Evolutionary conservation across 2,329 filamentous ascomycete species (phyloP).

Genomic region (Talaromyces sp.): DNA sequence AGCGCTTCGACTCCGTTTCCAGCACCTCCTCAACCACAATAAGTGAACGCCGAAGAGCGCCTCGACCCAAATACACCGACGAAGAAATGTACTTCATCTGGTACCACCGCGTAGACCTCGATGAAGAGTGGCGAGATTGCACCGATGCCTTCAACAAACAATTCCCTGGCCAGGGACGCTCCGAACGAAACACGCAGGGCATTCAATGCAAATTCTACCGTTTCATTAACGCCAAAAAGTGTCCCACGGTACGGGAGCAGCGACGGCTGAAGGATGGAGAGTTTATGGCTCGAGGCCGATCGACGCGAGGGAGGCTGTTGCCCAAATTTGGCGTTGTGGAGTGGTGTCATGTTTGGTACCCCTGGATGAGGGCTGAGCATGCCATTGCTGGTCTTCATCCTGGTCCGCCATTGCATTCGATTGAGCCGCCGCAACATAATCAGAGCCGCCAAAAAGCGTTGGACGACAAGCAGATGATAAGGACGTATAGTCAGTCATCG

Average conservation of each 20-base stretch:
- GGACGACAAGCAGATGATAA: slow-evolving; percentile 6
- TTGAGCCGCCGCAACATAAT: slow-evolving; percentile 3
- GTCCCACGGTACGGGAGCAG: slow-evolving; percentile 45
- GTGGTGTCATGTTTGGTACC: slow-evolving; percentile 40
- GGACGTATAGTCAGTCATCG: slow-evolving; percentile 14
- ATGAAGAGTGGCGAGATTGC: slow-evolving; percentile 47
- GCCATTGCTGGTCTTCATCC: slow-evolving; percentile 18
- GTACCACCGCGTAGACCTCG: slow-evolving; percentile 48
- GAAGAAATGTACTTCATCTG: slow-evolving; percentile 51
- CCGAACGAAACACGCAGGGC: slow-evolving; percentile 36
- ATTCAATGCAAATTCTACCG: slow-evolving; percentile 52
- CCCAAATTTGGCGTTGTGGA: slow-evolving; percentile 42
- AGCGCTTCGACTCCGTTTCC: slow-evolving; percentile 42
- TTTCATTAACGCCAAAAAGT: slow-evolving; percentile 45
- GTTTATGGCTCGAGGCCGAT: slow-evolving; percentile 33
- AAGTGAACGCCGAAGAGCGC: slow-evolving; percentile 38
- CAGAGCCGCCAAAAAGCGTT: not conserved
- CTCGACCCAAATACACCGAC: slow-evolving; percentile 46
- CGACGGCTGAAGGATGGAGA: slow-evolving; percentile 39
- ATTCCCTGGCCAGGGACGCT: slow-evolving; percentile 40
- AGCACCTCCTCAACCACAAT: slow-evolving; percentile 36
- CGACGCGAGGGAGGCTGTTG: slow-evolving; percentile 26
- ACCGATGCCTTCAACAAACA: slow-evolving; percentile 43
- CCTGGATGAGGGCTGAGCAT: slow-evolving; percentile 41
- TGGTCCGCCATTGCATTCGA: slow-evolving; percentile 12